Evolutionary conservation across 805 yeast species (phyloP).

Genomic region (Ogataea degrootiae): DNA sequence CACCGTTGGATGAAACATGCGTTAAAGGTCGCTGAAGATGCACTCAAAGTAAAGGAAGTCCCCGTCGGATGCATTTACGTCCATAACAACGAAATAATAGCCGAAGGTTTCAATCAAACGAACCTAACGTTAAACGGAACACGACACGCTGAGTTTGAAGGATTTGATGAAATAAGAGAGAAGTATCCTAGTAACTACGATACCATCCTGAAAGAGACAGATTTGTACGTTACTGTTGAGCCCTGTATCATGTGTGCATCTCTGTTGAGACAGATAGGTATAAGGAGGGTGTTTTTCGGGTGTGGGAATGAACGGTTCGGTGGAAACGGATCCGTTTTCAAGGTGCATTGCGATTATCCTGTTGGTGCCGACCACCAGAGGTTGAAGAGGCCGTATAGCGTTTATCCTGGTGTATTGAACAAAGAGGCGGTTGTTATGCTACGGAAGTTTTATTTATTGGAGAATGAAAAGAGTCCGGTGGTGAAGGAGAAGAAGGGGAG

Average conservation of each 20-base stretch:
- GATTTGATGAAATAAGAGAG: slow-evolving; percentile 50
- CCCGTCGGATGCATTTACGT: slow-evolving; percentile 83
- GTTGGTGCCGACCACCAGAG: slow-evolving; percentile 4
- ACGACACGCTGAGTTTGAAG: slow-evolving; percentile 88
- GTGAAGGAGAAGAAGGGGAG: slow-evolving; percentile 72
- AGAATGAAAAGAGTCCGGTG: slow-evolving; percentile 79
- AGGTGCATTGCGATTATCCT: slow-evolving; percentile 44
- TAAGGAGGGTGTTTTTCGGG: slow-evolving; percentile 75
- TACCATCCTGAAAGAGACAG: slow-evolving; percentile 47
- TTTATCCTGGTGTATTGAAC: slow-evolving; percentile 74
- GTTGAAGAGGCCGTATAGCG: slow-evolving; percentile 37
- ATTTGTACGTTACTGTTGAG: slow-evolving; percentile 90
- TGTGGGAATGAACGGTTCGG: slow-evolving; percentile 96
- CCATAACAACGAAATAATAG: slow-evolving; percentile 46
- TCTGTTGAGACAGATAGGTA: slow-evolving; percentile 75
- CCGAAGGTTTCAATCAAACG: slow-evolving; percentile 81
- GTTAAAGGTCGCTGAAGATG: slow-evolving; percentile 53
- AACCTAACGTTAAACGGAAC: slow-evolving; percentile 83
- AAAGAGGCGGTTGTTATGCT: slow-evolving; percentile 80
- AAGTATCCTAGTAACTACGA: slow-evolving; percentile 24
- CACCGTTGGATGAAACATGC: slow-evolving; percentile 48
- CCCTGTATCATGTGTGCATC: slow-evolving; percentile 99
- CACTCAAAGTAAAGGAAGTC: slow-evolving; percentile 65
- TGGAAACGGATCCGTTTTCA: slow-evolving; percentile 86
- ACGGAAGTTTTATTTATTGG: slow-evolving; percentile 78